Base-by-base conservation (phyloP, 495 filamentous ascomycete genomes). In the Patellaria atrata region DNA sequence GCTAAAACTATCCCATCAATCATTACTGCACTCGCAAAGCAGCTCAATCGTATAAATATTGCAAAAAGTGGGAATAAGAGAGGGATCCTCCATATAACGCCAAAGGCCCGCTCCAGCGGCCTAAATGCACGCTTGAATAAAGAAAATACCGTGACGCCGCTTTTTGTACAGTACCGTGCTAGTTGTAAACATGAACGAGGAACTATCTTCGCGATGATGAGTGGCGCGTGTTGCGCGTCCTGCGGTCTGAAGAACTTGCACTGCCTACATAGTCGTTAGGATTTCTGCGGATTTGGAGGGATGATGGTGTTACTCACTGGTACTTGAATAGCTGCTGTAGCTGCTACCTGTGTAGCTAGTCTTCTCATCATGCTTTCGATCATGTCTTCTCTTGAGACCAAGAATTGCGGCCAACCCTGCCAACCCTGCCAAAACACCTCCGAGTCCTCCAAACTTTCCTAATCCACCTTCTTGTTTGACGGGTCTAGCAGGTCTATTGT, bases 331-430 rank as follows among this genome's bases (percentile, higher is more conserved):
- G 32, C 54, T 47, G 35, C 48, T 47, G 38, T 41, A 36, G 15
- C 37, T 45, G 7, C 41, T 42, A 9, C 31, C 25, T 9, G 35
- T 42, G 23, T 53, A 55, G 37, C 42, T 50, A n/a, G n/a, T n/a
- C 48, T 54, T 51, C 37, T 59, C 45, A 33, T 58, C 54, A n/a
- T 55, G 41, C 31, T 43, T 68, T 30, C 68, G 60, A 33, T 79
- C 68, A 38, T 54, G 57, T 46, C 56, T 62, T 45, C 77, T 70
- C 63, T 70, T 79, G 54, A 92, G 45, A n/a, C 82, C 85, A 30
- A 94, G 62, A 24, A 81, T 62, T 17, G 85, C 57, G 33, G 76
- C 76, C 43, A 84, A 51, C 15, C 70, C 75, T 30, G 71, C 70
- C 23, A 84, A 57, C 2, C 75, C 63, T 8, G 75, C 77, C 4